A percentile compares a stretch with the other conserved stretches of the same genome.
These are phyloP conservation scores for Yarrowia galli DNA, from an alignment of 1,139 yeast species.

Conservation along the genomic window DNA sequence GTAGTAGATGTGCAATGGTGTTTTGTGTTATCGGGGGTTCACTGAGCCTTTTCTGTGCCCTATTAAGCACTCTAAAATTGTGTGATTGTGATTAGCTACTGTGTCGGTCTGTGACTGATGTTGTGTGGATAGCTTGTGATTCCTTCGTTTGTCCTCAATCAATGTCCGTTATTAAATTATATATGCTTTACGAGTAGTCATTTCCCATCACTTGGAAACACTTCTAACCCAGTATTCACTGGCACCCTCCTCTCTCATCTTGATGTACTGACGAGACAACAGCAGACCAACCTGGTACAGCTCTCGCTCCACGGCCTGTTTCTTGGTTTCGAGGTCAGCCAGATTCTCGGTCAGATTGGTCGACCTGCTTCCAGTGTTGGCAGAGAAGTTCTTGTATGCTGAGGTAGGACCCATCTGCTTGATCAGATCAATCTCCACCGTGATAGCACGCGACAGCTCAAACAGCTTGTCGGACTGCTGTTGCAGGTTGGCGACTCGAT, in stretches of 20 bases:
- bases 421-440: constrained; percentile 26
- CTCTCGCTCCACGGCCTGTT: constrained; percentile 31
- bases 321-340: constrained; percentile 29
- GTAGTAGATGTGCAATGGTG: too few relatives aligned
- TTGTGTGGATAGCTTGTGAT: too few relatives aligned
- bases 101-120: too few relatives aligned
- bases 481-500: constrained; percentile 20
- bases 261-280: constrained; percentile 28
- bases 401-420: constrained; percentile 15
- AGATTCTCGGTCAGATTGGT: constrained; percentile 20
- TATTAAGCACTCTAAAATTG: too few relatives aligned
- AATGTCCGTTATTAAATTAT: constrained; percentile 23
- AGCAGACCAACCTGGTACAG: constrained; percentile 20
- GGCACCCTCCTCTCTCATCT: constrained; percentile 37
- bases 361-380: constrained; percentile 13
- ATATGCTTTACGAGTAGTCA: not conserved
- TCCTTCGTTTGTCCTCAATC: too few relatives aligned
- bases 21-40: too few relatives aligned
- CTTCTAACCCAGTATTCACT: constrained; percentile 36
- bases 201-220: not conserved
- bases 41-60: too few relatives aligned
- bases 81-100: not conserved
- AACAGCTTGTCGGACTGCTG: constrained; percentile 32
- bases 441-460: constrained; percentile 23
- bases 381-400: constrained; percentile 28